Conservation (phyloP, 1,139 yeast genomes). For the Keqinozyma sinolaborantium region DNA sequence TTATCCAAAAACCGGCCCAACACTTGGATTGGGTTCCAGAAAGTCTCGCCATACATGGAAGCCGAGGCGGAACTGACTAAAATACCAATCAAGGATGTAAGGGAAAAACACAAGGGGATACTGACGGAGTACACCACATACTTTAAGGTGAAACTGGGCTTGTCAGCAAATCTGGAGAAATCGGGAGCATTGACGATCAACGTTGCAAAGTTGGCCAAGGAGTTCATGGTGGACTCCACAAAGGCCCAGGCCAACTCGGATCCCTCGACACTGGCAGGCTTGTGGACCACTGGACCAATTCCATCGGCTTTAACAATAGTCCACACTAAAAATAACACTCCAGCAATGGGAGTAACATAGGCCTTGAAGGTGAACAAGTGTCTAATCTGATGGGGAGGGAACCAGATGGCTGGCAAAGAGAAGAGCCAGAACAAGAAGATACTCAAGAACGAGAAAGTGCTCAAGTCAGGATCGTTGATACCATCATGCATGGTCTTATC, state of each 20-base stretch:
- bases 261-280: slow-evolving; percentile 48
- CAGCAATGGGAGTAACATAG: slow-evolving; percentile 72
- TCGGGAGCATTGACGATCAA: slow-evolving; percentile 87
- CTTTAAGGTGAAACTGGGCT: slow-evolving; percentile 38
- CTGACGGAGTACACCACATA: slow-evolving; percentile 50
- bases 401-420: slow-evolving; percentile 74
- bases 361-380: slow-evolving; percentile 82
- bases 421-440: slow-evolving; percentile 78
- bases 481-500: slow-evolving; percentile 40
- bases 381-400: slow-evolving; percentile 77
- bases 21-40: slow-evolving; percentile 87
- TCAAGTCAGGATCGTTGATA: slow-evolving; percentile 46
- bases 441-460: slow-evolving; percentile 66
- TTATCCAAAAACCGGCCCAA: slow-evolving; percentile 61
- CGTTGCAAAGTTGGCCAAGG: slow-evolving; percentile 84
- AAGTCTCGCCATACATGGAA: slow-evolving; percentile 61
- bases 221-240: slow-evolving; percentile 72
- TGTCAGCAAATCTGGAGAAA: slow-evolving; percentile 76
- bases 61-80: slow-evolving; percentile 81
- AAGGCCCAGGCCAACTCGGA: slow-evolving; percentile 78
- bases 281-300: slow-evolving; percentile 64
- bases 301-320: slow-evolving; percentile 73
- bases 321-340: slow-evolving; percentile 78
- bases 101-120: slow-evolving; percentile 73
- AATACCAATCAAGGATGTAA: slow-evolving; percentile 84